phyloP scores from a whole-genome alignment of 768 basidiomycete species.

The Collybia sp. region DNA sequence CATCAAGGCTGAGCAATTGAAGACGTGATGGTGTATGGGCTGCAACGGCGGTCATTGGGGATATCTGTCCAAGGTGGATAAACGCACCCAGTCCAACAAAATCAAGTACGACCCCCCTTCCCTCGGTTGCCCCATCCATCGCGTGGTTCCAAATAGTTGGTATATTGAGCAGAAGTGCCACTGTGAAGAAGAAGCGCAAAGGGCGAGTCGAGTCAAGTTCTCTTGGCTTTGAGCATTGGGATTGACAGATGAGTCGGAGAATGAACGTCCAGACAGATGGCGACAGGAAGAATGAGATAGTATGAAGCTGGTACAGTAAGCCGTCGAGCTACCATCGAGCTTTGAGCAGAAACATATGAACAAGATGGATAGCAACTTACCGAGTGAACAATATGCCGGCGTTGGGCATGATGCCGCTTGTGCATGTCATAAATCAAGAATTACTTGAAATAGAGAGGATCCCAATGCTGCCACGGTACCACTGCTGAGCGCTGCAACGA shows the following conservation, averaged over 20 bases:
- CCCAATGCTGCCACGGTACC: too few relatives aligned
- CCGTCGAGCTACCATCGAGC: constrained; percentile 51
- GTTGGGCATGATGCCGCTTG: constrained; percentile 59
- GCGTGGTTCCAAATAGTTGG: constrained; percentile 62
- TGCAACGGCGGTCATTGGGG: constrained; percentile 16
- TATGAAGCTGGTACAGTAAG: constrained; percentile 68
- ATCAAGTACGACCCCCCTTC: constrained; percentile 66
- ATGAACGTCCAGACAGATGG: constrained; percentile 57
- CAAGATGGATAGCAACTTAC: constrained; percentile 30
- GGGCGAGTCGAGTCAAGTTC: constrained; percentile 61
- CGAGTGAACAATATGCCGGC: constrained; percentile 66
- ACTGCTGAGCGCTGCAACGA: constrained; percentile 1
- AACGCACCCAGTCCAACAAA: constrained; percentile 74
- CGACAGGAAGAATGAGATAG: constrained; percentile 73
- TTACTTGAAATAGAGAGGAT: too few relatives aligned
- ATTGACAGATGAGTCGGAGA: constrained; percentile 54
- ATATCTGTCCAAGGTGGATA: background rate
- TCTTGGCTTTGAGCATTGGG: constrained; percentile 61
- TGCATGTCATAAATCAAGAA: constrained; percentile 44
- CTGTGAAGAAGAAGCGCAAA: constrained; percentile 62
- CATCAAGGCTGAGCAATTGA: constrained; percentile 63
- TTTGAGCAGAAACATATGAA: constrained; percentile 7
- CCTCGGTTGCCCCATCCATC: constrained; percentile 44
- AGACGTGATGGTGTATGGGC: constrained; percentile 59
- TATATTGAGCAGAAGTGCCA: constrained; percentile 54